phyloP scores from a whole-genome alignment of 768 basidiomycete genomes.

The Pleurotus giganteus region DNA sequence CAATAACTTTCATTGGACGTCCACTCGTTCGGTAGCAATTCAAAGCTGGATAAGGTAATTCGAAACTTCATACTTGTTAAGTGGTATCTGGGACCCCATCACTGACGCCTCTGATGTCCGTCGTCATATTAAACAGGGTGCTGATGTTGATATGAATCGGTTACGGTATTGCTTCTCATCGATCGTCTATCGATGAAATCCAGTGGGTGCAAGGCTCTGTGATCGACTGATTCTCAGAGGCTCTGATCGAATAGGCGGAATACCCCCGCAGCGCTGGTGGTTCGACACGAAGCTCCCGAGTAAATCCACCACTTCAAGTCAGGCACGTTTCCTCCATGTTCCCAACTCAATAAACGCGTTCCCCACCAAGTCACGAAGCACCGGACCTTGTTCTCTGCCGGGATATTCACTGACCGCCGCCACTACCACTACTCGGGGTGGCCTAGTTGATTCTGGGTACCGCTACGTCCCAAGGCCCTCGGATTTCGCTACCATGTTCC shows the following conservation, averaged over 20 bases:
- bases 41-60: not conserved
- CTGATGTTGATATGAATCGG: constrained; percentile 4
- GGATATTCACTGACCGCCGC: constrained; percentile 1
- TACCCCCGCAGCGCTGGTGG: constrained; percentile 1
- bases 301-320: not conserved
- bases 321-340: constrained; percentile 5
- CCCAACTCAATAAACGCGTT: not conserved
- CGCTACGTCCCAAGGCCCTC: constrained; percentile 90
- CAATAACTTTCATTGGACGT: not conserved
- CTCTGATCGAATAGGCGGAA: constrained; percentile 3
- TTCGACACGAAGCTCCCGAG: constrained; percentile 3
- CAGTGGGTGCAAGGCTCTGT: constrained; percentile 1
- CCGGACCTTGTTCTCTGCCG: constrained; percentile 3
- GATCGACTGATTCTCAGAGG: constrained; percentile 11
- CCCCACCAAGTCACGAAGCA: constrained; percentile 1
- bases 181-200: constrained; percentile 6
- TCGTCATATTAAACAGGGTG: constrained; percentile 10
- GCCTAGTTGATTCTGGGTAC: constrained; percentile 62
- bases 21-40: not conserved
- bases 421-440: constrained; percentile 1
- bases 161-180: constrained; percentile 8
- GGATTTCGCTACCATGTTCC: constrained; percentile 66
- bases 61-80: constrained; percentile 5
- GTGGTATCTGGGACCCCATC: constrained; percentile 10
- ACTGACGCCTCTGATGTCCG: constrained; percentile 9